Conservation (phyloP, 139 green algal genomes). For the Picochlorum sp. region DNA sequence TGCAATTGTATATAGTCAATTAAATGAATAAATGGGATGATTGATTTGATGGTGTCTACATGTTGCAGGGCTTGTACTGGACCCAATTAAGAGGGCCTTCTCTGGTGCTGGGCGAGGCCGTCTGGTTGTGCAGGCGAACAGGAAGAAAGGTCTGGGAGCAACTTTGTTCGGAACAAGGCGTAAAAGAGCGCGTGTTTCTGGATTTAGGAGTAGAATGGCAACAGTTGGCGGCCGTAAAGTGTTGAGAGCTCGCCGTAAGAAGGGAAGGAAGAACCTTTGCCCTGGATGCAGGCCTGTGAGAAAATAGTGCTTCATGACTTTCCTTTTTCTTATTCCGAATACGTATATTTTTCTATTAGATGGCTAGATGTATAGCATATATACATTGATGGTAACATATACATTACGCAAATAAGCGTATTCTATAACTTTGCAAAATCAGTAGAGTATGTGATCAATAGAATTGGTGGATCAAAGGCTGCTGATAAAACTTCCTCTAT, state of each 20-base stretch:
- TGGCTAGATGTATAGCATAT: too few species aligned
- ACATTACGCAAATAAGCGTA: background rate
- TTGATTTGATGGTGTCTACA: background rate
- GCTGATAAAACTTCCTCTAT: conserved; percentile 36
- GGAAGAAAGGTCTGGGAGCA: conserved; percentile 50
- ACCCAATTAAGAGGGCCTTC: background rate
- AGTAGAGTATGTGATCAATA: too few species aligned
- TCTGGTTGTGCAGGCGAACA: conserved; percentile 53
- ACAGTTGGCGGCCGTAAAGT: conserved; percentile 50
- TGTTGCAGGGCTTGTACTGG: conserved; percentile 14
- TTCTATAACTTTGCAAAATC: background rate
- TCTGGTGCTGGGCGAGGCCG: conserved; percentile 16
- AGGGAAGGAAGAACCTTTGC: conserved; percentile 50
- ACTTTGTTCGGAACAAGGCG: conserved; percentile 51
- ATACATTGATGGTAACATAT: background rate
- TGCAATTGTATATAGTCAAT: background rate
- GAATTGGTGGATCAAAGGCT: conserved; percentile 45
- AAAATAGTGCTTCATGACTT: too few species aligned
- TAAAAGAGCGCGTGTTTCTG: conserved; percentile 51
- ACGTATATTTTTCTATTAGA: background rate
- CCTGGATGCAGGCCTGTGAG: conserved; percentile 28
- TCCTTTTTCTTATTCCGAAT: background rate
- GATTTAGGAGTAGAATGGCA: conserved; percentile 52
- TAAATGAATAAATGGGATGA: background rate
- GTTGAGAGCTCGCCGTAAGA: conserved; percentile 43